phyloP scores from a whole-genome alignment of 139 green algal genomes.

The Auxenochlorella pyrenoidosa region DNA sequence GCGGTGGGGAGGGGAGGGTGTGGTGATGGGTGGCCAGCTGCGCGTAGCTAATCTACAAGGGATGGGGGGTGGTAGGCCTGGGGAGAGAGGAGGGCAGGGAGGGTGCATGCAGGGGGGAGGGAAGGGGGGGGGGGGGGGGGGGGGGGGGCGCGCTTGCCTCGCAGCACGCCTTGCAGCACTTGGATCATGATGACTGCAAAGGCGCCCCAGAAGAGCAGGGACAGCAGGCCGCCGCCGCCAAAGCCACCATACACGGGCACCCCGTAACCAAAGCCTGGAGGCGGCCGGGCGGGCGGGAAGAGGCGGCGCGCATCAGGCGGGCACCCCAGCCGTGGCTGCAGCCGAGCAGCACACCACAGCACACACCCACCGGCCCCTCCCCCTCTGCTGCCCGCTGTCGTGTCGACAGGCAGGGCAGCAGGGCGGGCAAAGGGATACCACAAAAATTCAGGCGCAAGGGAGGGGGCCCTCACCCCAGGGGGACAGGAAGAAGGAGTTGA shows the following conservation, averaged over 20 bases:
- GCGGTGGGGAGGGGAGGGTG: background rate
- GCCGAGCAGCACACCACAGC: too few species aligned
- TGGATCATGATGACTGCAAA: conserved; percentile 40
- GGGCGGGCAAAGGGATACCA: too few species aligned
- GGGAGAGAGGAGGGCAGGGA: background rate
- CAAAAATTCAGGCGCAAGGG: too few species aligned
- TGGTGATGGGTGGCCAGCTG: too few species aligned
- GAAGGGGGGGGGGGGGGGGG: too few species aligned
- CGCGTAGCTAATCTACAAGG: too few species aligned
- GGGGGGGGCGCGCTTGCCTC: background rate
- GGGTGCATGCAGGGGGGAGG: too few species aligned
- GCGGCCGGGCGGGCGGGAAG: background rate
- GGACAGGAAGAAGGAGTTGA: conserved; percentile 40
- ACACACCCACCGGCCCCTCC: too few species aligned
- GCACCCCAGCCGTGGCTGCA: background rate
- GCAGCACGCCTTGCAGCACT: conserved; percentile 2
- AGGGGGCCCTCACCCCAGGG: conserved; percentile 8
- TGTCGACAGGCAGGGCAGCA: too few species aligned
- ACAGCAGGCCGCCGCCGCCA: conserved; percentile 48
- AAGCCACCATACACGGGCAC: conserved; percentile 33
- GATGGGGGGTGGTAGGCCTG: background rate
- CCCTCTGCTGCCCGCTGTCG: too few species aligned
- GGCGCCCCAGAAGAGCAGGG: conserved; percentile 53
- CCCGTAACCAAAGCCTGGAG: conserved; percentile 34
- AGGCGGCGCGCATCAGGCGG: background rate